phyloP scores from a whole-genome alignment of 257 asterid genomes.

The Solanum chmielewskii region DNA sequence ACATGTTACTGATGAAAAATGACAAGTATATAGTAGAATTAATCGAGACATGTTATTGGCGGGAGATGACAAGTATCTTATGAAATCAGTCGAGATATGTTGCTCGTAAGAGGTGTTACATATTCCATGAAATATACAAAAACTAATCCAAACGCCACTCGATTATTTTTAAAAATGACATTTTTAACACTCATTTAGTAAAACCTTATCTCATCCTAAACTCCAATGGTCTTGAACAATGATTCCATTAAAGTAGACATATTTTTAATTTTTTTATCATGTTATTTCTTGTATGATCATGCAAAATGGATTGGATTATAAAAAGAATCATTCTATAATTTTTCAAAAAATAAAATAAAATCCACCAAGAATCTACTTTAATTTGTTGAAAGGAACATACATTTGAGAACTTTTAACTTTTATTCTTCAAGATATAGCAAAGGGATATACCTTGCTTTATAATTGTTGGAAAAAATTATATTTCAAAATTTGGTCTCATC shows the following conservation, averaged over 20 bases:
- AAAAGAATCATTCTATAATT: not conserved
- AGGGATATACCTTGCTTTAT: not conserved
- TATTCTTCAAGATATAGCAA: not conserved
- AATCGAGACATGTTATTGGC: not conserved
- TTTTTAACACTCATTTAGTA: fast-evolving
- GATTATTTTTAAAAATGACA: not conserved
- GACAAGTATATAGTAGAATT: not conserved
- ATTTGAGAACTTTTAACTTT: not conserved
- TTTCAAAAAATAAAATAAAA: not conserved
- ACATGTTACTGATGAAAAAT: too few species aligned
- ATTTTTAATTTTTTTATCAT: not conserved
- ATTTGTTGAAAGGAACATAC: not conserved
- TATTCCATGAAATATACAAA: too few species aligned
- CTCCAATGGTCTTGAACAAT: not conserved
- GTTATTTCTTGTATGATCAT: not conserved
- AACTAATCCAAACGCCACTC: not conserved
- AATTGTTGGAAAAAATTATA: not conserved
- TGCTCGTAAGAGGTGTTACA: not conserved
- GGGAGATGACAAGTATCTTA: too few species aligned
- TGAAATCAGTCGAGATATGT: too few species aligned
- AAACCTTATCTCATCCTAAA: not conserved
- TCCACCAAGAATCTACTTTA: not conserved
- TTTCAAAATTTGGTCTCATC: not conserved
- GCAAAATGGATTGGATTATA: not conserved
- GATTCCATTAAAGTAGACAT: not conserved